Evolutionary conservation across 768 basidiomycete genomes (phyloP), one percentile per base, ranked within the genome.

Genomic region (Boletus insuetus): DNA sequence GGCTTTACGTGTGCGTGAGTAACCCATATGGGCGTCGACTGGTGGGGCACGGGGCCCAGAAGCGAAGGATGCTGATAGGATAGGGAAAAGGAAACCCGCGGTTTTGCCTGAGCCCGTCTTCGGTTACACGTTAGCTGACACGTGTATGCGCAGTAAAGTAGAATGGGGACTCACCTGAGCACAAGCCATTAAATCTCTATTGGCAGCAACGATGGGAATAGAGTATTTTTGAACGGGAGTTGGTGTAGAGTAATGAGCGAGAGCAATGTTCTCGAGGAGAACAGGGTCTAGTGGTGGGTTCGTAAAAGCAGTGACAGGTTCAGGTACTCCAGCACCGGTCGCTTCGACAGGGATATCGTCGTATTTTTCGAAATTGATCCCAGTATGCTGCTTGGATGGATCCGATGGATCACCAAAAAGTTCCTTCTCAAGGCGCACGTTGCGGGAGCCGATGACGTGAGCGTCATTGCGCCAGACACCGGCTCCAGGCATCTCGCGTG

Each of bases 181-280:
- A 72, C 93, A 95, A 60, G 93, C 93, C 93, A 96, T 95, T 75
- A 94, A 79, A 75, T 94, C 91, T 73, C 90, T 81, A 65, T 87
- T 86, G 62, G 77, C 84, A 55, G 94, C 89, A 64, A 99, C 95
- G 70, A 98, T 98, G 71, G 97, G 97, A 68, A 99, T 89, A 63
- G 97, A 98, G 74, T 98, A 96, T 81, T 98, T 98, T 85, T 99
- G 97, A 63, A 99, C 97, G 22, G 97, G 97, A 48, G 97, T 99
- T 11, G 97, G 97, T 40, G 86, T 94, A 55, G 86, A 84, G 81
- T 98, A 99, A 77, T 84, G 91, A 71, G 97, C 92, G 73, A 80
- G 89, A 32, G 80, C 77, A 62, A 99, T 99, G 75, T 99, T 99
- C 74, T 97, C 94, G 61, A 98, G 79, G 38, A 99, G 84, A 71